Evolutionary conservation across 768 basidiomycete genomes (phyloP).

Genomic region (Rhizopogon vinicolor): DNA sequence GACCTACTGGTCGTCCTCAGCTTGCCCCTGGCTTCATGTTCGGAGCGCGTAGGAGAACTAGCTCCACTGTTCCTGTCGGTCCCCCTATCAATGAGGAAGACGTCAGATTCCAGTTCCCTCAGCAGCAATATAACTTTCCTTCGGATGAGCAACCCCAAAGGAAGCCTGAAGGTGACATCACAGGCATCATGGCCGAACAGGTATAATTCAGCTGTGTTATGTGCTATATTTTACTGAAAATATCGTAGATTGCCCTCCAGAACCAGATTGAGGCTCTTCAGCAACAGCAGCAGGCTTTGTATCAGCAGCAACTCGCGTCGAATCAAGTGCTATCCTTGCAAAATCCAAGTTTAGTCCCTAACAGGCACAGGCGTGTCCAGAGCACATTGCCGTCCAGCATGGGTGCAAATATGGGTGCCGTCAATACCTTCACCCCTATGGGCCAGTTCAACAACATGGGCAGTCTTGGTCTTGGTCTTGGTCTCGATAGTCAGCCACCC

Average conservation of each 20-base stretch:
- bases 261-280: constrained; percentile 87
- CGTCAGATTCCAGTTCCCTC: constrained; percentile 77
- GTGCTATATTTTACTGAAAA: constrained; percentile 6
- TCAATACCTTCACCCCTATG: constrained; percentile 37
- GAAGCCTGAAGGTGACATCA: constrained; percentile 69
- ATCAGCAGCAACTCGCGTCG: constrained; percentile 87
- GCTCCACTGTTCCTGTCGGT: constrained; percentile 50
- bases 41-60: constrained; percentile 57
- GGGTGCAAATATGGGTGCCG: constrained; percentile 41
- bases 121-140: constrained; percentile 44
- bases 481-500: constrained; percentile 59
- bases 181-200: constrained; percentile 94
- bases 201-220: constrained; percentile 34
- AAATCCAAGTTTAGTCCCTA: constrained; percentile 67
- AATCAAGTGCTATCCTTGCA: constrained; percentile 81
- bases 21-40: constrained; percentile 92
- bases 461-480: constrained; percentile 48
- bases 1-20: constrained; percentile 80
- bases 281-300: constrained; percentile 85
- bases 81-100: constrained; percentile 82
- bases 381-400: constrained; percentile 70
- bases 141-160: constrained; percentile 39
- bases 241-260: constrained; percentile 74
- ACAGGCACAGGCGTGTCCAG: constrained; percentile 81
- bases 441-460: constrained; percentile 59